Percentiles rank a stretch among this genome's conserved stretches.
Conservation (phyloP, 23 red algal genomes). For the Cyanidium caldarium region DNA sequence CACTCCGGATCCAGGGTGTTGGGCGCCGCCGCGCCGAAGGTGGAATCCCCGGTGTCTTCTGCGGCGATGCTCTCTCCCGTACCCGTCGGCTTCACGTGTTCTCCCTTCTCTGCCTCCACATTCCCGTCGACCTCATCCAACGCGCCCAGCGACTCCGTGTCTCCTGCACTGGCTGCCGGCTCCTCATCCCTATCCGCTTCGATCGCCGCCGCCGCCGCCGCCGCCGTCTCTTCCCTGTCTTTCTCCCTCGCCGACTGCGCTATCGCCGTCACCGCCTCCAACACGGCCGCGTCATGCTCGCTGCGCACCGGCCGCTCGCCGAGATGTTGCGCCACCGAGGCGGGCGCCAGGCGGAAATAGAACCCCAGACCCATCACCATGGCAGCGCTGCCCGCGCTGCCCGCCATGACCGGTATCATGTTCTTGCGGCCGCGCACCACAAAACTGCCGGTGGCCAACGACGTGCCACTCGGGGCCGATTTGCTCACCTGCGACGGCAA, state of each 20-base stretch:
- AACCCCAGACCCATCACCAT: constrained; percentile 86
- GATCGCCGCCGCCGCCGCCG: neutral
- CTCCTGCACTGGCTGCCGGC: no score
- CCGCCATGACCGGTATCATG: constrained; percentile 50
- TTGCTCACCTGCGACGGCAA: constrained; percentile 62
- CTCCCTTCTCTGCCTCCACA: neutral
- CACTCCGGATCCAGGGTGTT: no score
- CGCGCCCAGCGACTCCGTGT: no score
- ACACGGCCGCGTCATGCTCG: neutral
- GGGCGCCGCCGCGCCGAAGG: no score
- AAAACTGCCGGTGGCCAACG: constrained; percentile 64
- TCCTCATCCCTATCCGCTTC: neutral
- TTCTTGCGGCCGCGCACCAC: constrained; percentile 75
- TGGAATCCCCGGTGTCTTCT: no score
- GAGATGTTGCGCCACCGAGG: constrained; percentile 34
- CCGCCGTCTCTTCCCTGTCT: neutral
- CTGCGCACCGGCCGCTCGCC: constrained; percentile 50
- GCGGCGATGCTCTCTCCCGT: neutral
- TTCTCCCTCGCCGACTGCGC: neutral
- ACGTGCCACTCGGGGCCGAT: constrained; percentile 39
- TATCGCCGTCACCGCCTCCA: neutral
- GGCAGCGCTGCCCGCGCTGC: neutral
- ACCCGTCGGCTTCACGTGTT: neutral
- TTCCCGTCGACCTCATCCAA: neutral
- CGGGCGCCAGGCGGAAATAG: constrained; percentile 54